Base-by-base conservation (phyloP, 202 grass and related monocot genomes). In the Schoenoplectus tabernaemontani region DNA sequence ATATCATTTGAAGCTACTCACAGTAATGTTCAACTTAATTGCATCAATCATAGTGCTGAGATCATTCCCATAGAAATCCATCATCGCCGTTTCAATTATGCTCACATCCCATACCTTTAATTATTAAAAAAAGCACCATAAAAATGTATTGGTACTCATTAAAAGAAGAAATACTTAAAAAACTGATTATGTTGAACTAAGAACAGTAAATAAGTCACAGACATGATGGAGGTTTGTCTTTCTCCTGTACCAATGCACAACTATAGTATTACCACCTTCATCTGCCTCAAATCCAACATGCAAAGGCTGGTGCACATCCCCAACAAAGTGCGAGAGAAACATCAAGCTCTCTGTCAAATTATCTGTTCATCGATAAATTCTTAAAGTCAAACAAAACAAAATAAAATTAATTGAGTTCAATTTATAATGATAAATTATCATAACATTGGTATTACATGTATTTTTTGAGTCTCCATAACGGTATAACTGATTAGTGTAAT, bases 281-380 rank as follows among this genome's bases (percentile, higher is more conserved):
- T 98, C 95, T 0, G 82, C 83, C 48, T 83, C 83, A n/a, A 80
- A 97, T 28, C 80, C 68, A 17, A 87, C 87, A 51, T 97, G 95
- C 81, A 98, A 73, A 0, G 95, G 95, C 81, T 98, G 95, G 81
- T 92, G 95, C 32, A 98, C 88, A 73, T 98, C 95, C 7, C 95
- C 91, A 12, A 98, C 86, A 67, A 98, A 98, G 59, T 98, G 91
- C 1, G 91, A 76, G 54, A 98, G 84, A 85, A 98, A 98, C 95
- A 98, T 94, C 33, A 92, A 88, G 87, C 91, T 92, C 86, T 94
- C 95, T 42, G 89, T 94, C 86, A 98, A 87, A 82, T 97, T 97
- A 69, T 97, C 93, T 97, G 90, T 20, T 80, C 66, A 32, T 24
- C 22, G 2, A 74, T 8, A 20, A 48, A 68, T 7, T 30, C 6